A percentile compares a stretch with the other conserved stretches of the same genome.
phyloP scores from a whole-genome alignment of 805 yeast species.

The Hanseniaspora meyeri region DNA sequence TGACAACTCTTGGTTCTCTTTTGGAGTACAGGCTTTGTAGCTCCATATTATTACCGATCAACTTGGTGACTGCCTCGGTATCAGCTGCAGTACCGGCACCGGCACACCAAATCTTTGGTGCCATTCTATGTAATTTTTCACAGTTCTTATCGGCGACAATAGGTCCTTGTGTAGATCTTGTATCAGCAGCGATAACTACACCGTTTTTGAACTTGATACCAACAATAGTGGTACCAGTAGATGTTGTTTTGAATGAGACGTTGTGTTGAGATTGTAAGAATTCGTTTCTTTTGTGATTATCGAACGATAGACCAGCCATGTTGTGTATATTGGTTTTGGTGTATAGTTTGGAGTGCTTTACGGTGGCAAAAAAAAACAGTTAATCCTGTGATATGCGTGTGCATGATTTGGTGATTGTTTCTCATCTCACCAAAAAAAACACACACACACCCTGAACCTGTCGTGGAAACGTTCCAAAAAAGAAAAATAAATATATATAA shows the following conservation, averaged over 20 bases:
- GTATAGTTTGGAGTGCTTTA: background rate
- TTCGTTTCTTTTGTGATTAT: conserved; percentile 82
- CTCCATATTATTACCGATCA: conserved; percentile 82
- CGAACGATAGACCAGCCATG: conserved; percentile 89
- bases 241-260: conserved; percentile 75
- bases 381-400: too few species aligned
- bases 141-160: conserved; percentile 98
- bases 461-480: too few species aligned
- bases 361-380: background rate
- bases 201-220: conserved; percentile 90
- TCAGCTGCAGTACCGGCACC: conserved; percentile 99
- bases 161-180: conserved; percentile 92
- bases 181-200: conserved; percentile 96
- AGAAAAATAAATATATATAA: too few species aligned
- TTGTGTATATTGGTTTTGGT: background rate
- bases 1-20: conserved; percentile 84
- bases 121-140: conserved; percentile 79
- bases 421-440: too few species aligned
- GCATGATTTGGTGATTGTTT: too few species aligned
- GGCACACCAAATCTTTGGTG: conserved; percentile 96
- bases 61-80: conserved; percentile 93
- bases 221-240: conserved; percentile 98
- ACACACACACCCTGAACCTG: too few species aligned
- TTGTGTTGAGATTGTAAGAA: conserved; percentile 60
- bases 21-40: conserved; percentile 73